These are phyloP conservation scores for Scedosporium apiospermum DNA, from an alignment of 2,329 filamentous ascomycete genomes.

Conservation along the genomic window DNA sequence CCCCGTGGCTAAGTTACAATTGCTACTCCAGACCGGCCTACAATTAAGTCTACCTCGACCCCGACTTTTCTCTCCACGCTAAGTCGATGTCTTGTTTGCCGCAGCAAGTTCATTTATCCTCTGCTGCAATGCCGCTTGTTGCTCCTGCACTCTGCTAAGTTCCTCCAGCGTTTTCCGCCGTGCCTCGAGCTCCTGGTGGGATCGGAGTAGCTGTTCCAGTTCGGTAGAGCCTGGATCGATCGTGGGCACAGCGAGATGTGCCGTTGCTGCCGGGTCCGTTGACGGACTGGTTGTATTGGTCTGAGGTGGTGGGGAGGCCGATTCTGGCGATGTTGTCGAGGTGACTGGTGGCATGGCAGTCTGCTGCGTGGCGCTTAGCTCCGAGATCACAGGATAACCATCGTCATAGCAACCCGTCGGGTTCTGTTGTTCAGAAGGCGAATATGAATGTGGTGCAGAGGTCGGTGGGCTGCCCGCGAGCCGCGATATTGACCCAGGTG, in stretches of 20 bases:
- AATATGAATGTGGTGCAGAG: neutral
- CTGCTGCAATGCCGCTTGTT: neutral
- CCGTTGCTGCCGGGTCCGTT: neutral
- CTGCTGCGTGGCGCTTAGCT: neutral
- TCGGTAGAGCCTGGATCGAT: neutral
- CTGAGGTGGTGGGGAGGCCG: neutral
- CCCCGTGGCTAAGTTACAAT: neutral
- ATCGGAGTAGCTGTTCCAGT: neutral
- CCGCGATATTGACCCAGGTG: neutral
- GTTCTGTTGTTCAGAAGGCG: neutral
- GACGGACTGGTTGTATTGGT: neutral
- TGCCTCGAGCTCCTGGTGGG: neutral
- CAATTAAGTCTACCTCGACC: neutral
- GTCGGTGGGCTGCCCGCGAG: neutral
- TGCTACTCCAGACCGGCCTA: neutral
- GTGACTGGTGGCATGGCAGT: neutral
- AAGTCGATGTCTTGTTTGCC: neutral
- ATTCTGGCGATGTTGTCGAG: neutral
- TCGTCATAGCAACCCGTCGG: neutral
- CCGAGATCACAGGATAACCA: neutral
- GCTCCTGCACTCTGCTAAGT: neutral
- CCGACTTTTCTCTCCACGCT: neutral
- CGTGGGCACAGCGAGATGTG: neutral
- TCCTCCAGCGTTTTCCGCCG: neutral
- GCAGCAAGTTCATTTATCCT: neutral